Percentiles rank a stretch among this genome's conserved stretches.
Conservation (phyloP, 2,329 filamentous ascomycete species). For the Apiospora sp. region DNA sequence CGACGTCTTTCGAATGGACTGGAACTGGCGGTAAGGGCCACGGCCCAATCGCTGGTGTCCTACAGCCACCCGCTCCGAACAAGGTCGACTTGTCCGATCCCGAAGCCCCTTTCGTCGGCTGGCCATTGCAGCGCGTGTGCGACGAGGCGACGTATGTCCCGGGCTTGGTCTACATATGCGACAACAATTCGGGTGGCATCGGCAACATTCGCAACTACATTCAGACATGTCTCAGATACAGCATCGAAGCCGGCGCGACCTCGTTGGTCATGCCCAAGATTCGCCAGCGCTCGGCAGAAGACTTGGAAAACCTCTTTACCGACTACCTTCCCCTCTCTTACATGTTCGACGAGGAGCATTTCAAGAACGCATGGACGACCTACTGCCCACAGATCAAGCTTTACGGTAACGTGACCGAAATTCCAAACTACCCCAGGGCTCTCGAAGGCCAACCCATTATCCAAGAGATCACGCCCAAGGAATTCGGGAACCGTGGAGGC, state of each 20-base stretch:
- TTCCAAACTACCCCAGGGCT: slow-evolving; percentile 46
- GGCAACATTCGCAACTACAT: slow-evolving; percentile 61
- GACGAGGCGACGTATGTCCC: slow-evolving; percentile 50
- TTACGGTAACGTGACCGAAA: slow-evolving; percentile 46
- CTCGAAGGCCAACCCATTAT: slow-evolving; percentile 47
- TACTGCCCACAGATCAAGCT: slow-evolving; percentile 54
- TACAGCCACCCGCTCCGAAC: slow-evolving; percentile 28
- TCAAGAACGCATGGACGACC: slow-evolving; percentile 46
- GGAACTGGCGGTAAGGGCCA: slow-evolving; percentile 28
- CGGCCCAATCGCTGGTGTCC: slow-evolving; percentile 18
- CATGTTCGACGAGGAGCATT: slow-evolving; percentile 57
- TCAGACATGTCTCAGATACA: slow-evolving; percentile 58
- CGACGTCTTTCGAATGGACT: slow-evolving; percentile 34
- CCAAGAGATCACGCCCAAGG: slow-evolving; percentile 51
- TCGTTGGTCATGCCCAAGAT: slow-evolving; percentile 55
- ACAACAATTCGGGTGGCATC: slow-evolving; percentile 59
- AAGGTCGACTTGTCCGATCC: slow-evolving; percentile 47
- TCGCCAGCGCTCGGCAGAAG: slow-evolving; percentile 49
- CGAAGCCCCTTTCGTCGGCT: slow-evolving; percentile 53
- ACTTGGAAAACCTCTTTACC: slow-evolving; percentile 52
- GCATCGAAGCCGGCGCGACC: slow-evolving; percentile 55
- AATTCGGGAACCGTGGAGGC: slow-evolving; percentile 48
- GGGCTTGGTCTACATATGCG: slow-evolving; percentile 55
- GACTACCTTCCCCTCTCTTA: slow-evolving; percentile 51
- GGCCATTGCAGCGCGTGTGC: slow-evolving; percentile 55